A percentile compares a stretch with the other conserved stretches of the same genome.
These are phyloP conservation scores for Aspergillus cejpii DNA, from an alignment of 2,329 filamentous ascomycete species.

Conservation along the genomic window DNA sequence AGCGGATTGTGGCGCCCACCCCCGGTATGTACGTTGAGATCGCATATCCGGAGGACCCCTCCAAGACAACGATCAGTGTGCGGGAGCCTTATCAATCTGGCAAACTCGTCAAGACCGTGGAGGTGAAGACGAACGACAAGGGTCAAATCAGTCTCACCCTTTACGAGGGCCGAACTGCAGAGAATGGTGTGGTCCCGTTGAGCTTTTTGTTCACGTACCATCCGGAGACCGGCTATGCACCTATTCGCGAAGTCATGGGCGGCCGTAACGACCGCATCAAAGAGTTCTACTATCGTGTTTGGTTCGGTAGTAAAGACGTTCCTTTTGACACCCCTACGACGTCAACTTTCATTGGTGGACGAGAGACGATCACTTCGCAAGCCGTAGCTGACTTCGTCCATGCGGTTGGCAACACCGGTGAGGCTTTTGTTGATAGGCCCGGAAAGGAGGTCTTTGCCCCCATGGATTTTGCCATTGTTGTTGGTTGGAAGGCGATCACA, in stretches of 20 bases:
- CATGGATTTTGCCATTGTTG: slow-evolving; percentile 99
- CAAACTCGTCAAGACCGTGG: slow-evolving; percentile 80
- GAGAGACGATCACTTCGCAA: slow-evolving; percentile 77
- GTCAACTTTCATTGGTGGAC: slow-evolving; percentile 82
- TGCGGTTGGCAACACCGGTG: slow-evolving; percentile 93
- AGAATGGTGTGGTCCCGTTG: slow-evolving; percentile 73
- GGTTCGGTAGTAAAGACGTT: slow-evolving; percentile 83
- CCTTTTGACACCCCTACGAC: slow-evolving; percentile 81
- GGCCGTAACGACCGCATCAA: slow-evolving; percentile 96
- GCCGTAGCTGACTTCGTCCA: slow-evolving; percentile 99
- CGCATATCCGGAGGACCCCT: slow-evolving; percentile 67
- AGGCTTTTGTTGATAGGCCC: slow-evolving; percentile 92
- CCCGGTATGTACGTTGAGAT: slow-evolving; percentile 89
- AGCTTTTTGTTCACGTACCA: slow-evolving; percentile 87
- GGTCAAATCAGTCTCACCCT: slow-evolving; percentile 82
- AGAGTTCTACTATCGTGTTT: slow-evolving; percentile 97
- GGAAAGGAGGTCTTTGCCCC: slow-evolving; percentile 91
- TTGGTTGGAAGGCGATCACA: slow-evolving; percentile 97
- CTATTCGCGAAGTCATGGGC: slow-evolving; percentile 93
- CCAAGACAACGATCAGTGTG: slow-evolving; percentile 77
- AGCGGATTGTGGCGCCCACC: slow-evolving; percentile 78
- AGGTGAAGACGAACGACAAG: slow-evolving; percentile 67
- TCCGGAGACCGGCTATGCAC: slow-evolving; percentile 93
- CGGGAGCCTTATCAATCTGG: slow-evolving; percentile 81
- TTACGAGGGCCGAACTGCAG: slow-evolving; percentile 85